phyloP scores from a whole-genome alignment of 495 filamentous ascomycete genomes.

The Choiromyces venosus region DNA sequence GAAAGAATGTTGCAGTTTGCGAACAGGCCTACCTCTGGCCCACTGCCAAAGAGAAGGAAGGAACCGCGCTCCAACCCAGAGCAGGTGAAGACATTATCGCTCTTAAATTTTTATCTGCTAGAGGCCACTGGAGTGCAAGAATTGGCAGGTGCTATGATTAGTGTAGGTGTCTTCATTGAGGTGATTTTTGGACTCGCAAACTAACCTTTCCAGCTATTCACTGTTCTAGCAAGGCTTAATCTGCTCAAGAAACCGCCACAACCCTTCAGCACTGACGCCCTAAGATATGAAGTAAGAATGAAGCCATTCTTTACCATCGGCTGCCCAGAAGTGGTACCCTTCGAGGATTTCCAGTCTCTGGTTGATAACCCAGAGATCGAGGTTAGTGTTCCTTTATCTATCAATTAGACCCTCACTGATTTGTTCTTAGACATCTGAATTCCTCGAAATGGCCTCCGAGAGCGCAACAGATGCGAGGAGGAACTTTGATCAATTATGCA shows the following conservation, averaged over 20 bases:
- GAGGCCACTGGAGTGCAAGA: constrained; percentile 64
- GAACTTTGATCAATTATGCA: constrained; percentile 58
- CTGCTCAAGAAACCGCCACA: constrained; percentile 56
- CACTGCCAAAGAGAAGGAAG: constrained; percentile 28
- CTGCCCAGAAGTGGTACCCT: constrained; percentile 65
- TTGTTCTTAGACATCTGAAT: constrained; percentile 33
- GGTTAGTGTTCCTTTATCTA: constrained; percentile 9
- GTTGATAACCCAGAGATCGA: constrained; percentile 44
- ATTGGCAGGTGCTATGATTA: constrained; percentile 60
- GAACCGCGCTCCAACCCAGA: constrained; percentile 43
- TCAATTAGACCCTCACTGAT: background rate
- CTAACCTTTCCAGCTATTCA: constrained; percentile 54
- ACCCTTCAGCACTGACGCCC: constrained; percentile 62
- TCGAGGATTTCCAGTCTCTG: constrained; percentile 52
- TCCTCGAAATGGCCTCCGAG: constrained; percentile 58
- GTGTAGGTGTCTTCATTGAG: constrained; percentile 10
- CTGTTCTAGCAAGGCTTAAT: constrained; percentile 56
- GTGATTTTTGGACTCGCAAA: background rate
- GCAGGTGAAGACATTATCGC: constrained; percentile 54
- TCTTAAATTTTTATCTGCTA: constrained; percentile 57
- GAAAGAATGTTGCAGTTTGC: constrained; percentile 66
- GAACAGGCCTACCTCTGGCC: constrained; percentile 25
- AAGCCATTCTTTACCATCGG: constrained; percentile 71
- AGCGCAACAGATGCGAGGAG: constrained; percentile 58
- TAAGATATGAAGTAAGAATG: constrained; percentile 86